These are phyloP conservation scores for Lactarius indigo DNA, from an alignment of 768 basidiomycete genomes.

Conservation along the genomic window DNA sequence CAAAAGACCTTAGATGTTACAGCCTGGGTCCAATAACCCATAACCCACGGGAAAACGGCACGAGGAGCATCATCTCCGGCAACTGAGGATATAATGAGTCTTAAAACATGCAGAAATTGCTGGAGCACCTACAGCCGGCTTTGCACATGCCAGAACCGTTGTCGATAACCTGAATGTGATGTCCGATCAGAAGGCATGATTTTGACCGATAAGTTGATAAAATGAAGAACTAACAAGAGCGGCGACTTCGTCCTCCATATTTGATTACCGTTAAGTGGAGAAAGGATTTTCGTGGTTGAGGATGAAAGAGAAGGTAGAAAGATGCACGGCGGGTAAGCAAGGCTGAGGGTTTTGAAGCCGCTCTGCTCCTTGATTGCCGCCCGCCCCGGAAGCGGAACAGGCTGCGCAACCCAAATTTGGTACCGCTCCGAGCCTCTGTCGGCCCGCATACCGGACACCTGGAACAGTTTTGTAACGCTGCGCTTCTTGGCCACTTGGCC, in stretches of 20 bases:
- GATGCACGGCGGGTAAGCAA: background rate
- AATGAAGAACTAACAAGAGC: conserved; percentile 41
- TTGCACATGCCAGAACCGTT: conserved; percentile 99
- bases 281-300: background rate
- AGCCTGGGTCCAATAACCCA: background rate
- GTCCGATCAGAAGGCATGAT: conserved; percentile 6
- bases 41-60: conserved; percentile 88
- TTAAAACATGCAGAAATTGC: conserved; percentile 29
- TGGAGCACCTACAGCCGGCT: conserved; percentile 80
- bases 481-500: conserved; percentile 11
- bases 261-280: conserved; percentile 22
- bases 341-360: background rate
- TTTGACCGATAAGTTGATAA: background rate
- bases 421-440: background rate
- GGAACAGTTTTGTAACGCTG: background rate
- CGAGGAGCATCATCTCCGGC: conserved; percentile 85
- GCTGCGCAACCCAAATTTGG: conserved; percentile 5
- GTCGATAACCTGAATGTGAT: conserved; percentile 64
- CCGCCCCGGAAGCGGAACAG: background rate
- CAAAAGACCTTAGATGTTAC: conserved; percentile 8
- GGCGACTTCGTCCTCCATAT: conserved; percentile 66
- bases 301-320: background rate
- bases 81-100: conserved; percentile 84
- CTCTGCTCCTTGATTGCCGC: background rate
- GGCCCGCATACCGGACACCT: background rate